Base-by-base conservation (phyloP, 371 early-diverging fungal species). In the Lichtheimia ramosa region DNA sequence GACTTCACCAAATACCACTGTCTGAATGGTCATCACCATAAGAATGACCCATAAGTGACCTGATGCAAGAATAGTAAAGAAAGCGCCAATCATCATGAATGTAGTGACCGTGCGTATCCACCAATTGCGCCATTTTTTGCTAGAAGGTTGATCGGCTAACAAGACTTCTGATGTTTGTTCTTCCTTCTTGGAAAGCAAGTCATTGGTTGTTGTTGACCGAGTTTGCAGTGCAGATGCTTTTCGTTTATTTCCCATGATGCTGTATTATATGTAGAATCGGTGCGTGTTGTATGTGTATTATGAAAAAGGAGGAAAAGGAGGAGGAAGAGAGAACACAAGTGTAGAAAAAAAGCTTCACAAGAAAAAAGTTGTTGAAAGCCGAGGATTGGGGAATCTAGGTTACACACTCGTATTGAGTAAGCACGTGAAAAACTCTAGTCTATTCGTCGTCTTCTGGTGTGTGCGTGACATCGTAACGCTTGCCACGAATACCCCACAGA, bases 1-100 rank as follows among this genome's bases (percentile, higher is more conserved):
- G 14, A 98, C 94, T 69, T 98, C 98, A 58, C 85, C 87, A 77
- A 89, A 95, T 25, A 92, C 89, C 40, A 86, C 62, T n/a, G 59
- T 64, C 24, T 64, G 64, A 23, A 87, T 85, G 54, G 95, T 94
- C 23, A 97, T 81, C 39, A 84, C 77, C 55, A 92, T 83, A 0
- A 98, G 94, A 71, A 96, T 81, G 20, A 93, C 70, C 77, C 80
- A 83, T 14, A 87, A 58, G 58, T 90, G 92, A 5, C 96, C 96
- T 12, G 89, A 82, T 15, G 89, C 89, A 25, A 97, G 75, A 42
- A 95, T 85, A 16, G 79, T 66, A 48, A 92, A 81, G 71, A 96
- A 96, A 15, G 85, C 82, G 23, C 75, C 83, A 54, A 97, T 90
- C 97, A 98, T 96, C 58, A 95, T 77, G 18, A 93, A 71, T 3